Evolutionary conservation across 768 basidiomycete genomes (phyloP).

Genomic region (Tricholoma sp.): DNA sequence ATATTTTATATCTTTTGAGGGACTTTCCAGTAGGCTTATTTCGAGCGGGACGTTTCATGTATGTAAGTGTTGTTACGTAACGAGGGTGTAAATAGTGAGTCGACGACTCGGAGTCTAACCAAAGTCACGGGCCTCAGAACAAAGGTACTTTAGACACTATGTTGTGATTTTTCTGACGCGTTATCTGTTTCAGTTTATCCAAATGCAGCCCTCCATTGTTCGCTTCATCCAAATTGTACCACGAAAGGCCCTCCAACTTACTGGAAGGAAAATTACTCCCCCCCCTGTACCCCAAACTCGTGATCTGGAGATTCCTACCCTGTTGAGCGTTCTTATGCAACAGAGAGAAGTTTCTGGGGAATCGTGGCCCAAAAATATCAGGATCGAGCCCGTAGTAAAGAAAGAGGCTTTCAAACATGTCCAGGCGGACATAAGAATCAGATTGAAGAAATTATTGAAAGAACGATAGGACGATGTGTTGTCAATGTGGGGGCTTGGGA

Average conservation of each 20-base stretch:
- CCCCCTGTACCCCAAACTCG: conserved; percentile 29
- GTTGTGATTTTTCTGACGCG: background rate
- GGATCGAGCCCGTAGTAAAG: conserved; percentile 40
- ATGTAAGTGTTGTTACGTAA: no score
- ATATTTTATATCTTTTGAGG: background rate
- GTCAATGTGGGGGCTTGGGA: background rate
- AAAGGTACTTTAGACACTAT: background rate
- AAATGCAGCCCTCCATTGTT: conserved; percentile 32
- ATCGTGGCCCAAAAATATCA: conserved; percentile 40
- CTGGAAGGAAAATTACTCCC: conserved; percentile 25
- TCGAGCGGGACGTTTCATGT: conserved; percentile 12
- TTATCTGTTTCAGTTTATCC: background rate
- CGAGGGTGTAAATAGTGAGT: no score
- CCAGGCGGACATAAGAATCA: conserved; percentile 30
- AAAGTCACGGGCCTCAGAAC: no score
- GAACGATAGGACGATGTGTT: conserved; percentile 26
- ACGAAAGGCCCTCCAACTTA: conserved; percentile 25
- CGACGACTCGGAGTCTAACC: no score
- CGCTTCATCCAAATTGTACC: conserved; percentile 35
- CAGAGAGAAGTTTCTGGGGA: conserved; percentile 29
- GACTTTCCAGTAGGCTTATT: conserved; percentile 1
- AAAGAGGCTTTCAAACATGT: conserved; percentile 34
- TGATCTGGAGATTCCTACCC: conserved; percentile 28
- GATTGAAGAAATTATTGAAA: conserved; percentile 37
- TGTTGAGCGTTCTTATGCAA: conserved; percentile 32